phyloP scores from a whole-genome alignment of 345 rosid genomes.

The Salix udensis region DNA sequence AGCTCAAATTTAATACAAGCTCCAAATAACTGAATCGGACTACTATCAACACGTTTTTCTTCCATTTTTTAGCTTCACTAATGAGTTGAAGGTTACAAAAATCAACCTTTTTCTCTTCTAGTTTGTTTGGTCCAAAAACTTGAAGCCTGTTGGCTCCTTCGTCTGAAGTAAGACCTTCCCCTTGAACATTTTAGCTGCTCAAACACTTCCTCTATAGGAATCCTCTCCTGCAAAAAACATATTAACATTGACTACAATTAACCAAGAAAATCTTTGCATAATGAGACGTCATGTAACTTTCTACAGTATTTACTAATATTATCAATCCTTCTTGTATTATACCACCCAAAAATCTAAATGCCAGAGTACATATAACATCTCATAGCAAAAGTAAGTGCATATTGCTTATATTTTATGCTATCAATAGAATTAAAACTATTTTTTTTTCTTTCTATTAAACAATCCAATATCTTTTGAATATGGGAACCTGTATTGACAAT shows the following conservation, averaged over 20 bases:
- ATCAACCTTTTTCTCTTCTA: constrained; percentile 79
- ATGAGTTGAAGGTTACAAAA: background rate
- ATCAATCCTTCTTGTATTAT: background rate
- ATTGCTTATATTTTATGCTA: background rate
- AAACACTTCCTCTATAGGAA: constrained; percentile 81
- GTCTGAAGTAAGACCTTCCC: constrained; percentile 45
- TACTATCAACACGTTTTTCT: no score
- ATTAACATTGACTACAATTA: background rate
- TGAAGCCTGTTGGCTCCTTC: constrained; percentile 70
- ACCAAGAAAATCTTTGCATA: background rate
- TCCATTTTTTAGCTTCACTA: background rate
- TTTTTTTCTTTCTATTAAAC: background rate
- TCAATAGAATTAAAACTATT: no score
- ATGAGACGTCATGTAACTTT: background rate
- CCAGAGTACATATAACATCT: background rate
- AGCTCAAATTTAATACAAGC: background rate
- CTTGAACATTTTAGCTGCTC: constrained; percentile 33
- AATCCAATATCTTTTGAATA: no score
- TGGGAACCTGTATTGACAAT: background rate
- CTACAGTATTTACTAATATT: background rate
- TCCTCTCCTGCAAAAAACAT: constrained; percentile 43
- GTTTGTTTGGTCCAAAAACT: constrained; percentile 86
- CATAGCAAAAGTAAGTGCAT: background rate
- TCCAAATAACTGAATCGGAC: background rate
- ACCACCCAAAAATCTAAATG: background rate